Evolutionary conservation across 2,329 filamentous ascomycete genomes (phyloP), one percentile per base, ranked within the genome.

Genomic region (Orbilia ellipsospora): DNA sequence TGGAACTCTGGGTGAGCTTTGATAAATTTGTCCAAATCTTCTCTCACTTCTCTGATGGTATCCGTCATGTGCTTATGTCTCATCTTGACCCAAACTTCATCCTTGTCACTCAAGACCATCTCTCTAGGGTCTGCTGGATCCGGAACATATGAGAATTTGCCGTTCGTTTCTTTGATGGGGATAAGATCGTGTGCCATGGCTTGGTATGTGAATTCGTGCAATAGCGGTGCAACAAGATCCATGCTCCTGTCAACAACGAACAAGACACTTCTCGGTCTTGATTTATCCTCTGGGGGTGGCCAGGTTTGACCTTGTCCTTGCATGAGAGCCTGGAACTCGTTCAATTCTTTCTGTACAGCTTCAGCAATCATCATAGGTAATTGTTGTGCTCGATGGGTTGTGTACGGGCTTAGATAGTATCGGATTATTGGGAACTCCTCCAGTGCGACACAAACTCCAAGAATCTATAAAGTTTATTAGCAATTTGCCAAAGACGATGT

Each of bases 181-280:
- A 99, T 84, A 7, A 99, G 85, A 81, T 99, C 95, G 82, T 97
- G 92, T 2, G 93, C 94, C 94, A 99, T 98, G 60, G 95, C 93
- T 83, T 99, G 95, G 82, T 98, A 99, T 12, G 95, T 97, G 81
- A 99, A 97, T 80, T 99, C 95, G 83, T 99, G 95, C 2, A 98
- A 81, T 10, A 98, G 84, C 0, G 95, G 95, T 0, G 94, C 90
- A 83, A 91, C 89, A 2, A 97, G 83, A 82, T 99, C 95, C 91
- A 99, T 95, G 6, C 93, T 92, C 77, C 95, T 88, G 82, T 98
- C 95, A 0, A 93, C 92, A 76, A 99, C 91, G 80, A 97, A 85
- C 0, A 99, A 87, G 0, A 93, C 88, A 45, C 92, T 92, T 77
- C 92, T 90, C 5, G 94, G 94, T 63, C 94, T 86, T 60, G 89